Conservation (phyloP, 1,139 yeast species). For the Sugiyamaella sp. region DNA sequence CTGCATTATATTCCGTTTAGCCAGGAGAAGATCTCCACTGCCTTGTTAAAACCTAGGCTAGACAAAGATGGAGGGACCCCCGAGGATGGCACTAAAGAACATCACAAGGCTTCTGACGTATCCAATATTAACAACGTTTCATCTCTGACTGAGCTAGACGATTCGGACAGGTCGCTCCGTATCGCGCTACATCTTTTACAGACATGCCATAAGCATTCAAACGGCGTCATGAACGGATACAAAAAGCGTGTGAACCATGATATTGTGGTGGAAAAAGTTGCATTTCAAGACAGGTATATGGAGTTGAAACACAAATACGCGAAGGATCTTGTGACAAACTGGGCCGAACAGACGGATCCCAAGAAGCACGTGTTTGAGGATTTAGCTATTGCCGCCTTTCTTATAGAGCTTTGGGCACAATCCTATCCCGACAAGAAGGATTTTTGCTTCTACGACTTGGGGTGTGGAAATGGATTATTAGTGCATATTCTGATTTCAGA, state of each 20-base stretch:
- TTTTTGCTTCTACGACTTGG: conserved; percentile 82
- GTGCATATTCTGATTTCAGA: conserved; percentile 76
- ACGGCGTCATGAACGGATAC: conserved; percentile 82
- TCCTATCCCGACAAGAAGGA: conserved; percentile 52
- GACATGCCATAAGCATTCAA: conserved; percentile 81
- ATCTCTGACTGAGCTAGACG: conserved; percentile 24
- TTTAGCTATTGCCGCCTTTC: conserved; percentile 90
- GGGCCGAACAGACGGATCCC: conserved; percentile 96
- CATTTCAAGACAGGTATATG: conserved; percentile 82
- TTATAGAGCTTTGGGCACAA: conserved; percentile 82
- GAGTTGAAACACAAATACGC: conserved; percentile 82
- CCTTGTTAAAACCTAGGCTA: background rate
- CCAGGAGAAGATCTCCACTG: background rate
- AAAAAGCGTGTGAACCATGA: conserved; percentile 90
- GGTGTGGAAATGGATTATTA: conserved; percentile 93
- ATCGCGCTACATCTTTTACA: conserved; percentile 79
- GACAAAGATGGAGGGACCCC: background rate
- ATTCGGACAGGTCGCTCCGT: conserved; percentile 65
- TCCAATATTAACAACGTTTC: conserved; percentile 4
- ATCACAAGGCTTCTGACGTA: background rate
- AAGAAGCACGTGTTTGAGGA: conserved; percentile 96
- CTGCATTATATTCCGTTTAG: conserved; percentile 78
- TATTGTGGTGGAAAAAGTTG: conserved; percentile 75
- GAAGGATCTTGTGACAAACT: conserved; percentile 68
- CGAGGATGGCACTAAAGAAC: background rate